Percentiles rank a stretch among this genome's conserved stretches.
Conservation (phyloP, 1,284 basidiomycete genomes). For the Wolfiporia cocos region DNA sequence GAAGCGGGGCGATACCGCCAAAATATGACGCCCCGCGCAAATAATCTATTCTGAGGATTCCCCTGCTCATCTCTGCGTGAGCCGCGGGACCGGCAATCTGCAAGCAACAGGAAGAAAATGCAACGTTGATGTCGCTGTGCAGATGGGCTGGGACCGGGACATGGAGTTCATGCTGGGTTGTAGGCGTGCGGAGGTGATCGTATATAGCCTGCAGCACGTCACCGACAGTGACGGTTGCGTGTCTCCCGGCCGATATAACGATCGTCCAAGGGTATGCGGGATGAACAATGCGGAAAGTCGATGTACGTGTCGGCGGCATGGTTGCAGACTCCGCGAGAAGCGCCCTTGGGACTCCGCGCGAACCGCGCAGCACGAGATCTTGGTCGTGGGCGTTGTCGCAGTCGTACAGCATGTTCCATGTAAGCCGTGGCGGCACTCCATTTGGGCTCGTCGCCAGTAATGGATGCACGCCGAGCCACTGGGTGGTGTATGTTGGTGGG, state of each 20-base stretch:
- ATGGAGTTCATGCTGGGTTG: too few relatives aligned
- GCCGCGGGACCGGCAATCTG: background rate
- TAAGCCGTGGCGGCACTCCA: too few relatives aligned
- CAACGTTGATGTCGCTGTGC: background rate
- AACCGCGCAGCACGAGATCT: too few relatives aligned
- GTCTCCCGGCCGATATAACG: background rate
- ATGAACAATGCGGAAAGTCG: background rate
- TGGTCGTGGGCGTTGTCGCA: too few relatives aligned
- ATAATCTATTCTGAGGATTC: background rate
- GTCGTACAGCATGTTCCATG: too few relatives aligned
- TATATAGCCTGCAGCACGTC: slow-evolving; percentile 13
- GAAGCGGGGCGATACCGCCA: too few relatives aligned
- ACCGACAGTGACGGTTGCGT: slow-evolving; percentile 5
- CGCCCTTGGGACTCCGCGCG: too few relatives aligned
- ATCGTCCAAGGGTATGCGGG: background rate
- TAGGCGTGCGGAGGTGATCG: slow-evolving; percentile 1
- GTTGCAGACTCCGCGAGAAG: slow-evolving; percentile 2
- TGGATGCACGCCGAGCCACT: too few relatives aligned
- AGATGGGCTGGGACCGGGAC: too few relatives aligned
- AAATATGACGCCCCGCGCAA: background rate
- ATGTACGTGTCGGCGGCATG: background rate
- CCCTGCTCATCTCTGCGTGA: background rate
- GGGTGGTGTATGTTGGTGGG: too few relatives aligned
- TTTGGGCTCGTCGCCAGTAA: too few relatives aligned
- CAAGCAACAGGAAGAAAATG: background rate